Base-by-base conservation (phyloP, 2,329 filamentous ascomycete genomes). In the Sclerotinia minor region DNA sequence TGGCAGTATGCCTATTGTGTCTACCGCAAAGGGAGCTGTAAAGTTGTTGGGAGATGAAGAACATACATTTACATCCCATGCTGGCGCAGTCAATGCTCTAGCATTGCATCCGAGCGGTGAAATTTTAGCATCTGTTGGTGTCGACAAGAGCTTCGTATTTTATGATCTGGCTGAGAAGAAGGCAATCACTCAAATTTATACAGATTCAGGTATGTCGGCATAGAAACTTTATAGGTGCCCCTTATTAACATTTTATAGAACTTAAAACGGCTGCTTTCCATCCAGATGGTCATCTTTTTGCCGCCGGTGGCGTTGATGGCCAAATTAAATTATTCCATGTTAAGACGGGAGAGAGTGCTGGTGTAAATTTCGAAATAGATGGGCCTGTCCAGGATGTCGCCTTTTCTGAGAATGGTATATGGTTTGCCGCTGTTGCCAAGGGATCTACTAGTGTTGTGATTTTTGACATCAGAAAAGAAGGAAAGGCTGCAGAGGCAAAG, bases 391-490 rank as follows among this genome's bases (percentile, higher is more conserved):
- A 91, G 74, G 86, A 88, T 15, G 81, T 99, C 52, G 84, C 86
- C 68, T 99, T 99, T 80, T 97, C 94, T 0, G 95, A 99, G 79
- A 99, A 99, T 74, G 95, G 95, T 32, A 97, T 92, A 75, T 98
- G 94, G 92, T 89, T 99, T 71, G 94, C 94, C 1, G 91, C 92
- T 6, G 89, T 89, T 9, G 88, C 90, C 68, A 89, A 92, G 78
- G 89, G 88, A 41, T 91, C 93, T 72, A 91, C 88, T 29, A 89
- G 84, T 32, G 89, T 97, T 49, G 91, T 91, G 13, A 87, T 98
- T 66, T 98, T 96, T 83, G 94, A 98, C 79, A 84, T 99, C 69
- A 89, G 95, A 74, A 97, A 96, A 80, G 88, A 97, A 73, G 90
- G 94, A 70, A 93, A 92, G 73, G 89, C 90, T 24, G 89, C 89